Conservation (phyloP, 495 filamentous ascomycete species). For the Aspergillus carlsbadensis region DNA sequence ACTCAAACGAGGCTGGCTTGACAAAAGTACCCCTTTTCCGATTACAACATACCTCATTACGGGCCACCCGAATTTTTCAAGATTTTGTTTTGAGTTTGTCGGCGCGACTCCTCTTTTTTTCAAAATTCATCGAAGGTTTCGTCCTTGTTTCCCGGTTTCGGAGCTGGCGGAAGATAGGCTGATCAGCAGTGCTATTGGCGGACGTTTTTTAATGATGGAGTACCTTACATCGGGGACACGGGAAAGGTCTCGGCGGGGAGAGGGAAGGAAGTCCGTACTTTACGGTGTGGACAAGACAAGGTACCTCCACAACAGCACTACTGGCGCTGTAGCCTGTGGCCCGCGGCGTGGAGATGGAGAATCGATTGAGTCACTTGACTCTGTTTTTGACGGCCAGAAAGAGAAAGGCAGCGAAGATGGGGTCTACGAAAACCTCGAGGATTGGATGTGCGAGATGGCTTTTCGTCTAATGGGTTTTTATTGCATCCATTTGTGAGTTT, state of each 20-base stretch:
- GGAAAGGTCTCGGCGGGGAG: background rate
- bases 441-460: background rate
- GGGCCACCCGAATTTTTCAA: too few relatives aligned
- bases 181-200: background rate
- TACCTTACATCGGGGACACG: constrained; percentile 7
- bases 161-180: background rate
- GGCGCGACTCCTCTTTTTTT: background rate
- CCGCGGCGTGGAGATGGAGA: too few relatives aligned
- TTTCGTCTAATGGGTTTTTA: background rate
- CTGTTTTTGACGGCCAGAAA: too few relatives aligned
- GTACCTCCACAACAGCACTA: background rate
- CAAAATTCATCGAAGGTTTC: background rate
- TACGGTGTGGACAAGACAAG: background rate
- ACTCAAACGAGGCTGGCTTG: too few relatives aligned
- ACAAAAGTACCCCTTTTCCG: too few relatives aligned
- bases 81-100: too few relatives aligned
- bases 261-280: background rate
- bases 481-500: background rate
- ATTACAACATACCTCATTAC: too few relatives aligned
- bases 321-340: background rate
- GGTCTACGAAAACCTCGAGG: background rate
- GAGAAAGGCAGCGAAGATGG: too few relatives aligned
- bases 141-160: background rate
- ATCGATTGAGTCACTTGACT: too few relatives aligned
- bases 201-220: background rate